Evolutionary conservation across 768 basidiomycete genomes (phyloP).

Genomic region (Lentinus tigrinus): DNA sequence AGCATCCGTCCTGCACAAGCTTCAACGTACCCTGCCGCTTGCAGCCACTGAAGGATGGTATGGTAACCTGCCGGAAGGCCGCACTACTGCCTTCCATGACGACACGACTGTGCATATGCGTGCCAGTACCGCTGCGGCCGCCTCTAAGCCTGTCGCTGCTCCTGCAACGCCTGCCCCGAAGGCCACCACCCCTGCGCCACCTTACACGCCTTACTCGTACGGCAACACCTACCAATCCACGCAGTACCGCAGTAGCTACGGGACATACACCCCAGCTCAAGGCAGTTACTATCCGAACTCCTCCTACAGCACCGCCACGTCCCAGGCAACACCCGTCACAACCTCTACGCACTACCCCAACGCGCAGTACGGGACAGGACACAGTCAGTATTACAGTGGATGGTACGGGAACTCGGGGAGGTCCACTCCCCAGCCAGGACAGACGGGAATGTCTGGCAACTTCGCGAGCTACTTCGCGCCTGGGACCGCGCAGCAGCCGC

Average conservation of each 20-base stretch:
- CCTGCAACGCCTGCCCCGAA: conserved; percentile 10
- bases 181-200: conserved; percentile 28
- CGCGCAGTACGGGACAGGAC: conserved; percentile 35
- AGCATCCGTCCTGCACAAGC: conserved; percentile 59
- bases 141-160: neutral
- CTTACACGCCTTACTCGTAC: conserved; percentile 28
- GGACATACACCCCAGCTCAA: conserved; percentile 39
- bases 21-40: conserved; percentile 68
- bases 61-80: conserved; percentile 63
- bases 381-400: conserved; percentile 42
- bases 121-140: conserved; percentile 23
- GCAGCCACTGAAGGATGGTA: conserved; percentile 66
- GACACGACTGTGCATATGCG: conserved; percentile 72
- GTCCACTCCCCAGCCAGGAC: conserved; percentile 43
- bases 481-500: conserved; percentile 13
- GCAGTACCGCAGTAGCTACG: conserved; percentile 38
- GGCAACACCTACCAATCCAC: conserved; percentile 22
- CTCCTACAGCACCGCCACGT: conserved; percentile 23
- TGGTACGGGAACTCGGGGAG: conserved; percentile 47
- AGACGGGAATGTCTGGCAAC: conserved; percentile 25
- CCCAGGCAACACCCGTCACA: conserved; percentile 24
- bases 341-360: conserved; percentile 36
- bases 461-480: conserved; percentile 43
- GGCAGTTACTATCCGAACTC: conserved; percentile 29
- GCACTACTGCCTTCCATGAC: conserved; percentile 64